These are phyloP conservation scores for Paratinospora sagittata DNA, from an alignment of 164 flowering plant genomes.

Conservation along the genomic window DNA sequence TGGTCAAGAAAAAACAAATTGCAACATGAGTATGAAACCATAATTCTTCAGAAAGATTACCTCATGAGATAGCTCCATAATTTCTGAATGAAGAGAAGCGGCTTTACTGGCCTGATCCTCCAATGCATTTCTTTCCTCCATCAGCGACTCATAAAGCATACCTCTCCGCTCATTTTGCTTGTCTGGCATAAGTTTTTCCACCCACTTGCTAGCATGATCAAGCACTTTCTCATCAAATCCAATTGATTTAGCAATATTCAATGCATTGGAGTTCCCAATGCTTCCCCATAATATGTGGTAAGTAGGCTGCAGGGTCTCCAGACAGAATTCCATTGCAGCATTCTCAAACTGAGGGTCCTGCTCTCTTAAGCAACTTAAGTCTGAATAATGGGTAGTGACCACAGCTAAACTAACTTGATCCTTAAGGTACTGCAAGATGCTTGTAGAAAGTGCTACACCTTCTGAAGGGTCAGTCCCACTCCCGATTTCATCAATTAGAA, in stretches of 20 bases:
- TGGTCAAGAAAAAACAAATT: no score
- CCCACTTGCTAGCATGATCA: constrained; percentile 63
- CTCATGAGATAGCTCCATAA: constrained; percentile 60
- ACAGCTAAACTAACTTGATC: constrained; percentile 65
- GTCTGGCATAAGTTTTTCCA: constrained; percentile 47
- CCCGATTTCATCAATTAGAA: constrained; percentile 93
- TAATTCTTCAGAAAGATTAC: constrained; percentile 26
- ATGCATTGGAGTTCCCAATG: constrained; percentile 80
- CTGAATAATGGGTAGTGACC: constrained; percentile 89
- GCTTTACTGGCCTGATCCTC: constrained; percentile 54
- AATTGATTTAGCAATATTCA: constrained; percentile 67
- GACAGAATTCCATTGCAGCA: constrained; percentile 90
- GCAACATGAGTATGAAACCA: no score
- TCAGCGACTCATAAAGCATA: constrained; percentile 57
- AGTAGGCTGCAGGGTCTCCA: constrained; percentile 74
- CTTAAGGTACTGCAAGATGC: constrained; percentile 72
- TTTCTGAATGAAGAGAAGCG: constrained; percentile 58
- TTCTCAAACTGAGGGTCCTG: constrained; percentile 70
- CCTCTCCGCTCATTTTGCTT: constrained; percentile 51
- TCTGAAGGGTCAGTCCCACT: constrained; percentile 97
- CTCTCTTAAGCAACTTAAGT: constrained; percentile 64
- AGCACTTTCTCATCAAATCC: constrained; percentile 66
- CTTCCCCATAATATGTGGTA: constrained; percentile 82
- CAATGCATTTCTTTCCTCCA: constrained; percentile 60
- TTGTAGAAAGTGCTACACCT: constrained; percentile 89